Evolutionary conservation across 257 asterid genomes (phyloP), one percentile per base, ranked within the genome.

Genomic region (Voacanga thouarsii): DNA sequence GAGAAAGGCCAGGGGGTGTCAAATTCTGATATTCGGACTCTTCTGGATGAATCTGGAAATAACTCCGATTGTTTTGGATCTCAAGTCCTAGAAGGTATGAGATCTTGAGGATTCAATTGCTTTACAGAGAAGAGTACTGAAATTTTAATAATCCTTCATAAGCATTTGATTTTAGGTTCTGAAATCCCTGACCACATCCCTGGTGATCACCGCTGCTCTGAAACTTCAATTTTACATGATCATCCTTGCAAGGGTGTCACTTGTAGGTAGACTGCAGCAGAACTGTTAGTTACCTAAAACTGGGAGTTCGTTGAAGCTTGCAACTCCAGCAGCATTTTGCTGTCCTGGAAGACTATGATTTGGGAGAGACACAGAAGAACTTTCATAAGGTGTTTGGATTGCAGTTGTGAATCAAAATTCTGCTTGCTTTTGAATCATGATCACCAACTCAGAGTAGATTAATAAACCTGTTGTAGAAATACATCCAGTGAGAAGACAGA

Each of bases 191-290:
- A 60, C 56, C 83, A 74, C 76, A 84, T 81, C 65, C 12, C 90
- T 14, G 83, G 76, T 24, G 86, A 80, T 55, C 80, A 75, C 39
- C 77, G 82, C 84, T 84, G 76, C 80, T 71, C 84, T 12, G 82
- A 83, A 76, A 82, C 88, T 14, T 76, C 90, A n/a, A 81, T 86
- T 79, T 63, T 89, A 78, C 89, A 71, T 5, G 88, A 84, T 45
- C 90, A 76, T 82, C 87, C 89, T 71, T 84, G 76, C 39, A 84
- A 86, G 78, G 86, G 85, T 37, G 84, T 92, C 80, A 47, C 82
- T 66, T 92, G 94, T 87, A 79, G 83, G 78, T 89, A 89, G 87
- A 73, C 71, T 55, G 80, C 59, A 0, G 69, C 56, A 21, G 50
- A 60, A 39, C 75, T 49, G 30, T 24, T 75, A n/a, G 24, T 63